Base-by-base conservation (phyloP, 495 filamentous ascomycete species). In the Penicillium ochrochloron region DNA sequence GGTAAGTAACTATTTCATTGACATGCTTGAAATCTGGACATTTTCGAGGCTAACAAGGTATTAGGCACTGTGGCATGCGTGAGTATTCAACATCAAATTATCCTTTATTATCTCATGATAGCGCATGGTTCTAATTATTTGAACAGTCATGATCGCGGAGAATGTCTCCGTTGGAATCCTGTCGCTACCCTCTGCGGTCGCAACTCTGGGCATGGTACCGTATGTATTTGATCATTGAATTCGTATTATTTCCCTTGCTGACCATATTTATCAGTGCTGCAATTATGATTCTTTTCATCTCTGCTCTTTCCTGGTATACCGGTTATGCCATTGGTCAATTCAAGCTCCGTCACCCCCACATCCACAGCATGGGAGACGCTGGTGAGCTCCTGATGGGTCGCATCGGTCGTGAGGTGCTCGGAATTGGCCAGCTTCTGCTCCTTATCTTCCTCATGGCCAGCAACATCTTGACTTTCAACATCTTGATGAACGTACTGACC, bases 391-490 rank as follows among this genome's bases (percentile, higher is more conserved):
- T 92, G 63, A 83, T 88, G 76, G 90, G 89, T 17, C 78, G 67
- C 15, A 70, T 86, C 31, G 90, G 90, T 0, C 86, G 87, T 52
- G 87, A 89, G 64, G 57, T 93, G 33, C 75, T 89, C 60, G 85
- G 85, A 11, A 72, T 76, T 55, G 87, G 86, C 67, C 89, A 90
- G 68, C 73, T 85, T 9, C 66, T 91, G 53, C 84, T 92, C 63
- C 78, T 92, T 23, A 75, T 89, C 34, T 92, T 94, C 78, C 86
- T 90, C 59, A 88, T 90, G 78, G 89, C 84, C 7, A 90, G 88
- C 31, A 90, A 94, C 68, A 84, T 92, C 0, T 83, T 88, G 63
- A 87, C 90, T 65, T 76, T 91, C 31, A 75, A 77, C 35, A 89
- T 91, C 23, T 84, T 92, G 51, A 79, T 88, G 60, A 83, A 92